These are phyloP conservation scores for Peronospora belbahrii DNA, from an alignment of 352 stramenopile species.

Conservation along the genomic window DNA sequence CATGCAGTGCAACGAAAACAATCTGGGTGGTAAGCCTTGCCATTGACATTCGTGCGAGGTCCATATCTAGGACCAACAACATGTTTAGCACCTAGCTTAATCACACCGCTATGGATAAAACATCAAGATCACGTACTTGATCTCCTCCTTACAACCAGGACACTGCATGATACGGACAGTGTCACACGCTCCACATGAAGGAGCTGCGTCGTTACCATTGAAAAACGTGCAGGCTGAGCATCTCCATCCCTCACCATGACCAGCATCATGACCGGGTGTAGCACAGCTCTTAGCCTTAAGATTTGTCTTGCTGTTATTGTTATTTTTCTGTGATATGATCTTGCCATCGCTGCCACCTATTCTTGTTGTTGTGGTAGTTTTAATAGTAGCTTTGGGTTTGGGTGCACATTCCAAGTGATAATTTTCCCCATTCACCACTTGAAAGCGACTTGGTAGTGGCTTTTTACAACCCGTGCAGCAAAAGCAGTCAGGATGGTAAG, in stretches of 20 bases:
- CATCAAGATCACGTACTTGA: slow-evolving; percentile 19
- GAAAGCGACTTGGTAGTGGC: slow-evolving; percentile 29
- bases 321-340: slow-evolving; percentile 1
- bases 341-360: neutral
- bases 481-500: slow-evolving; percentile 46
- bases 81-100: neutral
- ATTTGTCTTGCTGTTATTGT: slow-evolving; percentile 17
- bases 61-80: slow-evolving; percentile 16
- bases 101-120: neutral
- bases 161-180: slow-evolving; percentile 24
- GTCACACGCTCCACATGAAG: slow-evolving; percentile 19
- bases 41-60: slow-evolving; percentile 30
- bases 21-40: slow-evolving; percentile 35
- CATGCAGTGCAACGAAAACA: slow-evolving; percentile 47
- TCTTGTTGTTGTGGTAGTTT: slow-evolving; percentile 7
- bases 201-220: slow-evolving; percentile 21
- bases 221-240: slow-evolving; percentile 32
- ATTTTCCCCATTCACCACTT: slow-evolving; percentile 28
- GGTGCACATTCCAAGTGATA: slow-evolving; percentile 37
- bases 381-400: slow-evolving; percentile 15
- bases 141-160: slow-evolving; percentile 19
- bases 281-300: slow-evolving; percentile 3
- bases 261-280: neutral
- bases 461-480: slow-evolving; percentile 34
- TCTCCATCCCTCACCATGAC: slow-evolving; percentile 18